These are phyloP conservation scores for Austroboletus niveus DNA, from an alignment of 1,284 basidiomycete genomes.

Conservation along the genomic window DNA sequence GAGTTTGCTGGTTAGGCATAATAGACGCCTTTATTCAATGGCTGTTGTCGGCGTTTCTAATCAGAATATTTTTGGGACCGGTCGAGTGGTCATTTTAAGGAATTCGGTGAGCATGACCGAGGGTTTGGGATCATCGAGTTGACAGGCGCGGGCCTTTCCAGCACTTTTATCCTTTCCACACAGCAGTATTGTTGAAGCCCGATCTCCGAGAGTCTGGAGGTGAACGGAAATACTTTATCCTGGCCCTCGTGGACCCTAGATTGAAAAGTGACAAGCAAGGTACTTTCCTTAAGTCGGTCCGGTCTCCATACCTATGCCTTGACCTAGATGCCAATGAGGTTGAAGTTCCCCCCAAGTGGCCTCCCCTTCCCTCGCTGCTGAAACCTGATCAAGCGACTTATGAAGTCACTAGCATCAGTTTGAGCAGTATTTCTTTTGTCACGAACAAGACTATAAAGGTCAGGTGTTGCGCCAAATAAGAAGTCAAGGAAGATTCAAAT, in stretches of 20 bases:
- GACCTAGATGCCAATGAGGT: slow-evolving; percentile 58
- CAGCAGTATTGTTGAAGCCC: slow-evolving; percentile 76
- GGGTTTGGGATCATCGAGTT: not conserved
- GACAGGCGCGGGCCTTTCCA: slow-evolving; percentile 33
- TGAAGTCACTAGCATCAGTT: slow-evolving; percentile 65
- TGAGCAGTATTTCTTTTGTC: slow-evolving; percentile 78
- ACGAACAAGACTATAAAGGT: slow-evolving; percentile 76
- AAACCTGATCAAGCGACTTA: slow-evolving; percentile 59
- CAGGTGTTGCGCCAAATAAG: slow-evolving; percentile 9
- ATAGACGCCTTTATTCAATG: slow-evolving; percentile 65
- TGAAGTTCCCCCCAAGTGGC: slow-evolving; percentile 75
- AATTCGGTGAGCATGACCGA: slow-evolving; percentile 63
- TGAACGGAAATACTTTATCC: slow-evolving; percentile 63
- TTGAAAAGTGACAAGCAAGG: slow-evolving; percentile 59
- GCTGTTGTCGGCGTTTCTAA: slow-evolving; percentile 66
- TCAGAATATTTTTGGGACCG: slow-evolving; percentile 65
- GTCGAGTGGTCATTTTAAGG: slow-evolving; percentile 82
- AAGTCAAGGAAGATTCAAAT: slow-evolving; percentile 3
- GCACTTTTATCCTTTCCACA: slow-evolving; percentile 74
- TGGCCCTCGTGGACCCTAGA: slow-evolving; percentile 72
- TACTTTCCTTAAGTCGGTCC: slow-evolving; percentile 24
- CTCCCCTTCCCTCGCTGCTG: slow-evolving; percentile 51
- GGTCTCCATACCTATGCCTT: not conserved
- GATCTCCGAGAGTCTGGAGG: slow-evolving; percentile 54
- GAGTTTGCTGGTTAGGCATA: slow-evolving; percentile 62